phyloP scores from a whole-genome alignment of 1,284 basidiomycete species.

The Leccinum subrobustum region DNA sequence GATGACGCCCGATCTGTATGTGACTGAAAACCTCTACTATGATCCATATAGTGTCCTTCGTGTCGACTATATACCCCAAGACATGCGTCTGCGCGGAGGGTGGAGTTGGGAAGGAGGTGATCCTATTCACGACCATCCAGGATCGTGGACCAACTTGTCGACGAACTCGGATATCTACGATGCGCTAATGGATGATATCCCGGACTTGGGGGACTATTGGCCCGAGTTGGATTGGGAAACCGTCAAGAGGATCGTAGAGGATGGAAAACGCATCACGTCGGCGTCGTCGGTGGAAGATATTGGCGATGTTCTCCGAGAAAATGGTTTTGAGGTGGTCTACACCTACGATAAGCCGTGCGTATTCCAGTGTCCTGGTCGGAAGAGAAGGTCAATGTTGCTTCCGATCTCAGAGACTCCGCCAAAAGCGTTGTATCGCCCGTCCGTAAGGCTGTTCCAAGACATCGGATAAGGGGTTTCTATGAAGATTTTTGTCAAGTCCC shows the following conservation, averaged over 20 bases:
- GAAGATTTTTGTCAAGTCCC: conserved; percentile 39
- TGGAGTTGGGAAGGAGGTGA: conserved; percentile 21
- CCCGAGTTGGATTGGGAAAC: conserved; percentile 21
- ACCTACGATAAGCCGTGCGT: conserved; percentile 40
- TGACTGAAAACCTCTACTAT: conserved; percentile 41
- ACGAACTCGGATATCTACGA: conserved; percentile 19
- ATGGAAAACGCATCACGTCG: conserved; percentile 22
- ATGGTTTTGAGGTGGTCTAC: conserved; percentile 38
- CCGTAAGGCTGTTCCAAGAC: conserved; percentile 35
- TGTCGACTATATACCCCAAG: conserved; percentile 36
- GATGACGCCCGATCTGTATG: conserved; percentile 28
- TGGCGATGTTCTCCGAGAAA: conserved; percentile 33
- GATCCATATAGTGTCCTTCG: conserved; percentile 35
- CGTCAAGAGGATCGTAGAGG: conserved; percentile 20
- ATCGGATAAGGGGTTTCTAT: conserved; percentile 36
- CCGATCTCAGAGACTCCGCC: conserved; percentile 37
- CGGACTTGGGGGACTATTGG: conserved; percentile 6
- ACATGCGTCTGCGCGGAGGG: conserved; percentile 33
- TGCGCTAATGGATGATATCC: conserved; percentile 16
- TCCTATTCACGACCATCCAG: conserved; percentile 18
- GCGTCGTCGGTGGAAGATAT: conserved; percentile 30
- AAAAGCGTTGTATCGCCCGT: conserved; percentile 41
- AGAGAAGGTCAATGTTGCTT: neutral
- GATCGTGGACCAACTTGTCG: conserved; percentile 25
- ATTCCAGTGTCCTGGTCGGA: neutral